Percentiles rank a stretch among this genome's conserved stretches.
These are phyloP conservation scores for Brassica nigra DNA, from an alignment of 345 rosid species.

Conservation along the genomic window DNA sequence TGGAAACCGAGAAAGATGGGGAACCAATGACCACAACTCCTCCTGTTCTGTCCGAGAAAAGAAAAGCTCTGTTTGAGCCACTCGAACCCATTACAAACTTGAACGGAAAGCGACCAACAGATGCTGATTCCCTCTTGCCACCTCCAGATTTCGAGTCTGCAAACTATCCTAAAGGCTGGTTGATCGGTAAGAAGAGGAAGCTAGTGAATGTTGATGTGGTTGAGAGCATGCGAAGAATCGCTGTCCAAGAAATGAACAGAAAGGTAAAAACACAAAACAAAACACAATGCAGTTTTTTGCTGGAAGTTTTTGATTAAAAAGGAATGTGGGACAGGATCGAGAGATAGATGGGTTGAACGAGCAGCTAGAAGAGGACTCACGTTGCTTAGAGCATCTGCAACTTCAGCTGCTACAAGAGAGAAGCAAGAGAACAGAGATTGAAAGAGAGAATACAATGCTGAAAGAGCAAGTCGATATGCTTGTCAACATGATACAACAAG, in stretches of 20 bases:
- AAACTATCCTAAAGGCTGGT: constrained; percentile 87
- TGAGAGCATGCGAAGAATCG: constrained; percentile 96
- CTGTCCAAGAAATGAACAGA: constrained; percentile 94
- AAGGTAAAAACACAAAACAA: constrained; percentile 51
- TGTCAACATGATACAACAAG: constrained; percentile 71
- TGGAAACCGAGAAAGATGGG: constrained; percentile 28
- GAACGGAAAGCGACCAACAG: constrained; percentile 49
- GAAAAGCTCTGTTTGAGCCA: constrained; percentile 90
- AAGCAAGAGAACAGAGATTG: constrained; percentile 73
- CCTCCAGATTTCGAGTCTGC: constrained; percentile 91
- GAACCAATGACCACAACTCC: constrained; percentile 43
- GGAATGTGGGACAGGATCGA: constrained; percentile 59
- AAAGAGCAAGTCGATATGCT: constrained; percentile 82
- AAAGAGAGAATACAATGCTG: constrained; percentile 77
- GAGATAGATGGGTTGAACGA: constrained; percentile 89
- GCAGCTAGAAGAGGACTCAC: constrained; percentile 85
- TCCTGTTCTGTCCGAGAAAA: constrained; percentile 63
- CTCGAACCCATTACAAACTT: constrained; percentile 58
- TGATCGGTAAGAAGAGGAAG: constrained; percentile 91
- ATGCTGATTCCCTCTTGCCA: constrained; percentile 79
- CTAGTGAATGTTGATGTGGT: constrained; percentile 92
- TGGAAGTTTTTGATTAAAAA: background rate
- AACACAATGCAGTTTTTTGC: background rate
- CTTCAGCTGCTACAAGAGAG: constrained; percentile 78
- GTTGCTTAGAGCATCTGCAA: constrained; percentile 81